A percentile compares a stretch with the other conserved stretches of the same genome.
These are phyloP conservation scores for Globisporangium abappressorium DNA, from an alignment of 352 stramenopile species.

Conservation along the genomic window DNA sequence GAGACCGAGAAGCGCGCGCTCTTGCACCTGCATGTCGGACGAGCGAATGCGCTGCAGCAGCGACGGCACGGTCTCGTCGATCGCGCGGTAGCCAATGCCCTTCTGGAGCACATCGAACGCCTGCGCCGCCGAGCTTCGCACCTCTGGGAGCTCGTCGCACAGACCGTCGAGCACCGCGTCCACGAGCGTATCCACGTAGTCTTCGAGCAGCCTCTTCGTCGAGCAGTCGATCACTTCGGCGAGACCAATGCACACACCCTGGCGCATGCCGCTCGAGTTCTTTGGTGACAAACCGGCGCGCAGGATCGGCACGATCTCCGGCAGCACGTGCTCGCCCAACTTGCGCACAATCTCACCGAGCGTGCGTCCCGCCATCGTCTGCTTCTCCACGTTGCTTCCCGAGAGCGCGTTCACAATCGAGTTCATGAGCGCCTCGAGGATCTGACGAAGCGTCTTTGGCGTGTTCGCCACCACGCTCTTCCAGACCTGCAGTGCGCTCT, in stretches of 20 bases:
- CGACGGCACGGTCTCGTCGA: conserved; percentile 97
- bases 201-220: conserved; percentile 94
- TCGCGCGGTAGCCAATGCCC: conserved; percentile 92
- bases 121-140: conserved; percentile 91
- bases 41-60: conserved; percentile 93
- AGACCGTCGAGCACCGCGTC: conserved; percentile 97
- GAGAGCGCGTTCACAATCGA: conserved; percentile 96
- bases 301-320: conserved; percentile 98
- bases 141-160: conserved; percentile 90
- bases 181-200: conserved; percentile 97
- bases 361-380: conserved; percentile 89
- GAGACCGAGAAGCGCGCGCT: conserved; percentile 94
- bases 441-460: conserved; percentile 96
- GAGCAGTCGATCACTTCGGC: conserved; percentile 97
- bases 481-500: conserved; percentile 97
- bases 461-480: conserved; percentile 99
- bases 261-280: conserved; percentile 66
- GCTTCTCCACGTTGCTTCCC: conserved; percentile 85
- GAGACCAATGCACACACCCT: conserved; percentile 98
- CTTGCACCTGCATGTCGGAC: conserved; percentile 53
- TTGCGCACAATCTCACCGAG: conserved; percentile 99
- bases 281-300: conserved; percentile 87
- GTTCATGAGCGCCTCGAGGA: conserved; percentile 95
- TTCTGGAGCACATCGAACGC: conserved; percentile 98
- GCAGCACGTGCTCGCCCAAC: conserved; percentile 98